phyloP scores from a whole-genome alignment of 129 eudicot genomes.

The Cynara cardunculus region DNA sequence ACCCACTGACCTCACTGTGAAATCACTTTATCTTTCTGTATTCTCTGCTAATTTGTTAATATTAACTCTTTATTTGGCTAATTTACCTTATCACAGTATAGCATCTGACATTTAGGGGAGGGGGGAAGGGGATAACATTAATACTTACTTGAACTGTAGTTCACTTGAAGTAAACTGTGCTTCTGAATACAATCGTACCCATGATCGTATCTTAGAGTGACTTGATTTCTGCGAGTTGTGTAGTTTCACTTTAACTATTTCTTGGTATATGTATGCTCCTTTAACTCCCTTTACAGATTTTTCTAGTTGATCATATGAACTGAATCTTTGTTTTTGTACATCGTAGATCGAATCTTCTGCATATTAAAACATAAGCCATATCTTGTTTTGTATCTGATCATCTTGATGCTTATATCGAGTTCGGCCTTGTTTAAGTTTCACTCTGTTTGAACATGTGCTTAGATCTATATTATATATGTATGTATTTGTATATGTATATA shows the following conservation, averaged over 20 bases:
- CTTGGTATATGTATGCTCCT: background rate
- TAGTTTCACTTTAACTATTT: background rate
- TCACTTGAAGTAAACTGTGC: background rate
- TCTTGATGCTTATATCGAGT: background rate
- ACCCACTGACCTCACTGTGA: background rate
- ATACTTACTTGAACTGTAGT: background rate
- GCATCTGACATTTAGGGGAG: background rate
- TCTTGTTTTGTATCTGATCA: constrained; percentile 4
- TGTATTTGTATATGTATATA: too few relatives aligned
- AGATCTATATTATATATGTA: background rate
- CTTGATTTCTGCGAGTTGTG: background rate
- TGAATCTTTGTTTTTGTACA: background rate
- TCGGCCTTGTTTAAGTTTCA: background rate
- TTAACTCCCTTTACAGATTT: background rate
- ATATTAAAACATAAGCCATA: background rate
- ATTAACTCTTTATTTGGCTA: background rate
- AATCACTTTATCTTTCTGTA: background rate
- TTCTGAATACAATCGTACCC: background rate
- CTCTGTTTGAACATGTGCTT: background rate
- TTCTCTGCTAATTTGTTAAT: background rate
- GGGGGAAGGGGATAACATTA: too few relatives aligned
- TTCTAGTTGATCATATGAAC: background rate
- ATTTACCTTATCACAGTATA: too few relatives aligned
- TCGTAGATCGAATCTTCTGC: background rate
- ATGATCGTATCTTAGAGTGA: background rate